Evolutionary conservation across 768 basidiomycete genomes (phyloP).

Genomic region (Kwoniella sp.): DNA sequence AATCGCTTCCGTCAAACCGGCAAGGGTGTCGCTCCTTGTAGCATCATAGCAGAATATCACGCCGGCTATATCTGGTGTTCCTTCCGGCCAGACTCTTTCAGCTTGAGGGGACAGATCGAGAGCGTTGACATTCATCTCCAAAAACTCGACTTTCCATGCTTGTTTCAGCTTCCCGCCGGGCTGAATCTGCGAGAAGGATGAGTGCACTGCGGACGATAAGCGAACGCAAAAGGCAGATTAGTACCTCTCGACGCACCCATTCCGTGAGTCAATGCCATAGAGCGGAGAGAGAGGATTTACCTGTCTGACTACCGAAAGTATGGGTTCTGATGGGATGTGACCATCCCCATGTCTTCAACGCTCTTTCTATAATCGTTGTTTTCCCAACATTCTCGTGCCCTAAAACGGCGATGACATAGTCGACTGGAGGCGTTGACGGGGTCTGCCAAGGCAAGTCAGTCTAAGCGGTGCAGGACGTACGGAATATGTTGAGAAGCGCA

Average conservation of each 20-base stretch:
- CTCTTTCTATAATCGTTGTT: constrained; percentile 75
- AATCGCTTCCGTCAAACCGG: constrained; percentile 68
- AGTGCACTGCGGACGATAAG: constrained; percentile 22
- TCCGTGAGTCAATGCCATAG: too few species aligned
- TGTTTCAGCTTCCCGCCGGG: constrained; percentile 44
- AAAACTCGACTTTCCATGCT: constrained; percentile 42
- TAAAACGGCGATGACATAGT: constrained; percentile 67
- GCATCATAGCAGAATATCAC: constrained; percentile 86
- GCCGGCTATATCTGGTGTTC: constrained; percentile 69
- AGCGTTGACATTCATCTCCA: constrained; percentile 53
- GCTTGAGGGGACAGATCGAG: constrained; percentile 36
- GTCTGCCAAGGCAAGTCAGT: neutral
- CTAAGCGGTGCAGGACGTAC: too few species aligned
- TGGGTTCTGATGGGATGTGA: constrained; percentile 25
- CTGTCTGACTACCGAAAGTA: constrained; percentile 31
- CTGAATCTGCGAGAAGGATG: constrained; percentile 37
- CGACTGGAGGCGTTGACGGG: constrained; percentile 7
- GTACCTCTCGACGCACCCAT: too few species aligned
- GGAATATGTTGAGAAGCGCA: neutral
- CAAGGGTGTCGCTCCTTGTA: constrained; percentile 66
- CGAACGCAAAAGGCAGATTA: neutral
- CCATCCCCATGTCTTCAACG: constrained; percentile 64
- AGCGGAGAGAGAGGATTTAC: too few species aligned
- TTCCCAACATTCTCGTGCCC: constrained; percentile 82
- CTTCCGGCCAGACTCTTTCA: constrained; percentile 30